Conservation (phyloP, 2,329 filamentous ascomycete genomes). For the Botryotinia narcissicola region DNA sequence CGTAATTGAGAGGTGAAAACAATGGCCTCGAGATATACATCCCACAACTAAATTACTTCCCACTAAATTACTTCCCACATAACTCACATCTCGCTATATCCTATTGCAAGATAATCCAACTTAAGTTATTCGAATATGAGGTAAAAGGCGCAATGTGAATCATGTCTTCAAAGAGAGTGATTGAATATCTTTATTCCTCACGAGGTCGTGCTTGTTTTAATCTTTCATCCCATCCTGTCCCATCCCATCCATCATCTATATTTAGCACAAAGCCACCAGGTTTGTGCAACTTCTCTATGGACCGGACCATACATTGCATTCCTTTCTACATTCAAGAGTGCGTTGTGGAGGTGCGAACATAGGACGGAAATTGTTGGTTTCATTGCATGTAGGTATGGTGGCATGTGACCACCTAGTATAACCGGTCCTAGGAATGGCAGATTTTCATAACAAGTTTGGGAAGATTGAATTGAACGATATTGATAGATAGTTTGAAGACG, state of each 20-base stretch:
- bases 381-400: background rate
- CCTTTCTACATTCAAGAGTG: background rate
- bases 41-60: too few species aligned
- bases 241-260: background rate
- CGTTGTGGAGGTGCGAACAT: background rate
- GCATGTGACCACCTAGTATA: too few species aligned
- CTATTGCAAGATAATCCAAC: too few species aligned
- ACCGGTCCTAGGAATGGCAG: fast-evolving
- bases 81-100: too few species aligned
- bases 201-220: background rate
- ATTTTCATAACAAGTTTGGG: background rate
- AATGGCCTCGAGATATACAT: too few species aligned
- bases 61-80: too few species aligned
- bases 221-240: background rate
- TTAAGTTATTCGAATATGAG: too few species aligned
- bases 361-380: background rate
- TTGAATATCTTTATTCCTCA: background rate
- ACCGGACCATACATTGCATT: fast-evolving
- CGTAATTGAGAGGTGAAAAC: too few species aligned
- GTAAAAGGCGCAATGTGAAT: too few species aligned
- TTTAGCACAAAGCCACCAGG: background rate
- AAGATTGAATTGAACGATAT: too few species aligned
- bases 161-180: background rate
- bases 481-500: background rate
- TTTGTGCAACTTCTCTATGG: background rate